Base-by-base conservation (phyloP, 148 eudicot species). In the Rhododendron ovatum region DNA sequence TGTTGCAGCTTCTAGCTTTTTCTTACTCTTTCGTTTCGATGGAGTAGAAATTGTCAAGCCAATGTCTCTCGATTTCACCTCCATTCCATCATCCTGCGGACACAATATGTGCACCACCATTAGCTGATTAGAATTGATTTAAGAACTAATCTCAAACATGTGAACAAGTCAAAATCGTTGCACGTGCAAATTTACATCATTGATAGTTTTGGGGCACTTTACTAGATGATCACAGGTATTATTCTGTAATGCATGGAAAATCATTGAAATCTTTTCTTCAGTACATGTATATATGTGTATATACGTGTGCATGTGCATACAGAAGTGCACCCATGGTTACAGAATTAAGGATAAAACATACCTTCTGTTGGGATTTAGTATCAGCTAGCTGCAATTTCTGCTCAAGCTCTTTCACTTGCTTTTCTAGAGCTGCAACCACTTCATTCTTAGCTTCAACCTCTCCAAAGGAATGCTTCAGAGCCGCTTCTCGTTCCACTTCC, bases 401-500 rank as follows among this genome's bases (percentile, higher is more conserved):
- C 87, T 93, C 92, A n/a, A 95, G 93, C 86, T 97, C 98, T 91
- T 94, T 92, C 41, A 94, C 85, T 88, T 92, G 93, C 79, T 90
- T 93, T 85, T 92, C 92, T 65, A 94, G 86, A 84, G 89, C 88
- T 35, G 69, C 17, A 55, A 91, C 83, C 81, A 88, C 85, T 81
- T 94, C 90, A 86, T 85, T 90, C 91, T 95, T 95, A 65, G 91
- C 89, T 86, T 94, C 95, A 63, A 95, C 88, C 88, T 95, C 94
- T 86, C 89, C 92, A 7, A 81, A 83, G 35, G 88, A 87, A 77
- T 78, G 89, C 85, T 88, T 92, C 82, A 83, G 84, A 4, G 90
- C 89, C 88, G 92, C 92, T 90, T 95, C 98, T 28, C 84, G 88
- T 87, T 94, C 94, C 83, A 93, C 83, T 28, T 88, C 90, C 84